Conservation (phyloP, 176 grass and related monocot species). For the Carex littledalei region DNA sequence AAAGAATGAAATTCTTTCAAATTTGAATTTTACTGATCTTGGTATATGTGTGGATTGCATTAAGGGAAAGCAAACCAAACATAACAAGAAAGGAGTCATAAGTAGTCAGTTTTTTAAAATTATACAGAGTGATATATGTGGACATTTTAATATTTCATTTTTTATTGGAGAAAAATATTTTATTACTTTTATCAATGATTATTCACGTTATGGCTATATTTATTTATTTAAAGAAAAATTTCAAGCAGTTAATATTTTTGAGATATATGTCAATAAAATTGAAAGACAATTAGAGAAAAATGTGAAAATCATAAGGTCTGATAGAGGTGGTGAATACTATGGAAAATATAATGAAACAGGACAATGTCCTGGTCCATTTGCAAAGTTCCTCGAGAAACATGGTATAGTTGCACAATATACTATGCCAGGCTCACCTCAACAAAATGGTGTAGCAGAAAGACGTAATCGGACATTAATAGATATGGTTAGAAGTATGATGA, state of each 20-base stretch:
- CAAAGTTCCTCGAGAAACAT: too few relatives aligned
- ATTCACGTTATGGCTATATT: background rate
- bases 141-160: slow-evolving; percentile 1
- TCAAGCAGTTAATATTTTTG: background rate
- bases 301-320: slow-evolving; percentile 23
- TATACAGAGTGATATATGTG: slow-evolving; percentile 21
- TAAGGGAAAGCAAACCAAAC: background rate
- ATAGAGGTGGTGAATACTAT: slow-evolving; percentile 27
- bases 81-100: background rate
- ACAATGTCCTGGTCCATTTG: background rate
- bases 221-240: background rate
- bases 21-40: slow-evolving; percentile 26
- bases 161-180: slow-evolving; percentile 28
- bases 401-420: too few relatives aligned
- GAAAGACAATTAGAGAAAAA: slow-evolving; percentile 28
- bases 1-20: background rate
- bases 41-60: slow-evolving; percentile 18
- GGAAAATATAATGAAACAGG: slow-evolving; percentile 1
- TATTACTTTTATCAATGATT: slow-evolving; percentile 25
- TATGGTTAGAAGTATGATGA: too few relatives aligned
- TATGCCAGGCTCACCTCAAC: too few relatives aligned
- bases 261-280: slow-evolving; percentile 25
- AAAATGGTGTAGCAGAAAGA: too few relatives aligned
- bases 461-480: too few relatives aligned
- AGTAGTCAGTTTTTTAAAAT: slow-evolving; percentile 15